Conservation (phyloP, 2,329 filamentous ascomycete species). For the Coniochaeta sp. region DNA sequence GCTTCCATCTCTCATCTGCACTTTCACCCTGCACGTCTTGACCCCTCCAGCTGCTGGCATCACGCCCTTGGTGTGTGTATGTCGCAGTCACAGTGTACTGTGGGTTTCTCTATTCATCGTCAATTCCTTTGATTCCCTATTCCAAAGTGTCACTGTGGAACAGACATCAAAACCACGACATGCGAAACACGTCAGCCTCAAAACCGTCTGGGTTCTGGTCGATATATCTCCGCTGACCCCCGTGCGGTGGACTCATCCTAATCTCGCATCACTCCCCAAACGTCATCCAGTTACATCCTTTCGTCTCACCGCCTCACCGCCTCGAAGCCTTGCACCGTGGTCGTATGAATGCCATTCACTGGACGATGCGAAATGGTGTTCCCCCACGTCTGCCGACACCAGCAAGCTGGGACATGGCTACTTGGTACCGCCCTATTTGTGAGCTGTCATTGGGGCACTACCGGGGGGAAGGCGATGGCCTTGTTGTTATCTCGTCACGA, state of each 20-base stretch:
- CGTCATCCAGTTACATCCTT: background rate
- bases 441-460: background rate
- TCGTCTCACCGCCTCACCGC: slow-evolving; percentile 3
- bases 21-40: background rate
- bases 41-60: background rate
- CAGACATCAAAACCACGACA: background rate
- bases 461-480: too few species aligned
- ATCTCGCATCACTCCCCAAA: background rate
- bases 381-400: slow-evolving; percentile 2
- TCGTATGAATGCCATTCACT: background rate
- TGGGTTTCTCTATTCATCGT: too few species aligned
- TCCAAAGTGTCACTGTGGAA: background rate
- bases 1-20: background rate
- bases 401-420: background rate
- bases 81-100: background rate
- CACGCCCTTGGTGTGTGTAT: too few species aligned
- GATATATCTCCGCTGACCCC: background rate
- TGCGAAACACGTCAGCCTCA: background rate
- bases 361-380: background rate
- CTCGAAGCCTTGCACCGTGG: background rate
- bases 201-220: background rate
- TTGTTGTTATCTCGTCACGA: background rate
- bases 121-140: background rate
- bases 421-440: background rate
- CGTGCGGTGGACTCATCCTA: background rate